Evolutionary conservation across 2,329 filamentous ascomycete species (phyloP).

Genomic region (Colletotrichum sp.): DNA sequence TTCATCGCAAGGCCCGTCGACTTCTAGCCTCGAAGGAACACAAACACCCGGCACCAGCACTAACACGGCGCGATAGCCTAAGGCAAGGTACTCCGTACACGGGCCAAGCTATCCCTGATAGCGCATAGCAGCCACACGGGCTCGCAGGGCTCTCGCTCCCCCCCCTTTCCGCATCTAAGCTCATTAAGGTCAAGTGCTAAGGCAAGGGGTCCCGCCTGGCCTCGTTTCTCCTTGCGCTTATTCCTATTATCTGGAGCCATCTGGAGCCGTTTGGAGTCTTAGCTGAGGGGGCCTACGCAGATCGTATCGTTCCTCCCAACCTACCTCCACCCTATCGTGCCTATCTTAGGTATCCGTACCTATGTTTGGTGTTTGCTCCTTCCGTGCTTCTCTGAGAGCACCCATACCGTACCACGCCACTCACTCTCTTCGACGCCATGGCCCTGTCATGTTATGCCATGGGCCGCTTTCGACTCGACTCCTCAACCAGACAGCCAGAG

Average conservation of each 20-base stretch:
- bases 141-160: neutral
- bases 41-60: neutral
- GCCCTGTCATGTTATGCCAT: neutral
- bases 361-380: neutral
- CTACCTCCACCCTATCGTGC: neutral
- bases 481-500: neutral
- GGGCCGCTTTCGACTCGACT: neutral
- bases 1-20: neutral
- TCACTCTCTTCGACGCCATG: neutral
- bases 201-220: neutral
- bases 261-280: neutral
- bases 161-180: neutral
- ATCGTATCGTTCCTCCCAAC: conserved; percentile 1
- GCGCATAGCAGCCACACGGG: neutral
- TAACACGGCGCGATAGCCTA: neutral
- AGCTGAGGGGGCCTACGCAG: neutral
- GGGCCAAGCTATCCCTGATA: neutral
- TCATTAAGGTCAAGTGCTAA: neutral
- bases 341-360: neutral
- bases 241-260: conserved; percentile 4
- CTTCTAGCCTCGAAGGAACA: neutral
- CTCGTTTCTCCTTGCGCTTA: conserved; percentile 9
- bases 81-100: neutral
- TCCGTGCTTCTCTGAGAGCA: neutral
- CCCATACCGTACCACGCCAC: neutral